Conservation (phyloP, 2,329 filamentous ascomycete genomes). For the Chalara sp. region DNA sequence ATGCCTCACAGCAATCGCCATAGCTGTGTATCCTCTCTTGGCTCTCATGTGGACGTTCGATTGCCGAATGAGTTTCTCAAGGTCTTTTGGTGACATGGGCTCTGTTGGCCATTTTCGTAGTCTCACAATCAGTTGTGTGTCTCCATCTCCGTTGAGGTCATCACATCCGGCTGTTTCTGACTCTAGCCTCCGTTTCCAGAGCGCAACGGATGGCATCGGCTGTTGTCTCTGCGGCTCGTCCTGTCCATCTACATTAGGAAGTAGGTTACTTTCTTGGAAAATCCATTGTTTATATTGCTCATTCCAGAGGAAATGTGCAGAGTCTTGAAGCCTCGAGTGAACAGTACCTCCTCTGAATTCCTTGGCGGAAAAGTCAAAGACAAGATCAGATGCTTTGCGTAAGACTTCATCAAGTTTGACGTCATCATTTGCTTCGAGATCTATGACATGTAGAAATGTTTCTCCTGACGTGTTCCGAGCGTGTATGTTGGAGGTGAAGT, state of each 20-base stretch:
- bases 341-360: background rate
- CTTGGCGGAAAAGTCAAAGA: background rate
- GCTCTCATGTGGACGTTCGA: conserved; percentile 1
- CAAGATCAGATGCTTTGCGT: background rate
- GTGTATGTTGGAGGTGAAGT: background rate
- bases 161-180: background rate
- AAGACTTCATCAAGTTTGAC: background rate
- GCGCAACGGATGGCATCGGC: background rate
- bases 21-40: background rate
- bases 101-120: background rate
- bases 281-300: background rate
- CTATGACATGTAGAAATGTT: background rate
- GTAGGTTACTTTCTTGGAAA: background rate
- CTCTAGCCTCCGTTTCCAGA: no score
- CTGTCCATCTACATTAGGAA: background rate
- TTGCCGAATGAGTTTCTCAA: background rate
- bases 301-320: background rate
- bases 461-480: background rate
- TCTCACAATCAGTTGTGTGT: background rate
- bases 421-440: background rate
- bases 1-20: background rate
- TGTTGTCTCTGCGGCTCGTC: background rate
- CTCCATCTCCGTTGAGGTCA: background rate
- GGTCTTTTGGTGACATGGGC: background rate
- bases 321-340: background rate